Conservation (phyloP, 2,329 filamentous ascomycete genomes). For the Colletotrichum cereale region DNA sequence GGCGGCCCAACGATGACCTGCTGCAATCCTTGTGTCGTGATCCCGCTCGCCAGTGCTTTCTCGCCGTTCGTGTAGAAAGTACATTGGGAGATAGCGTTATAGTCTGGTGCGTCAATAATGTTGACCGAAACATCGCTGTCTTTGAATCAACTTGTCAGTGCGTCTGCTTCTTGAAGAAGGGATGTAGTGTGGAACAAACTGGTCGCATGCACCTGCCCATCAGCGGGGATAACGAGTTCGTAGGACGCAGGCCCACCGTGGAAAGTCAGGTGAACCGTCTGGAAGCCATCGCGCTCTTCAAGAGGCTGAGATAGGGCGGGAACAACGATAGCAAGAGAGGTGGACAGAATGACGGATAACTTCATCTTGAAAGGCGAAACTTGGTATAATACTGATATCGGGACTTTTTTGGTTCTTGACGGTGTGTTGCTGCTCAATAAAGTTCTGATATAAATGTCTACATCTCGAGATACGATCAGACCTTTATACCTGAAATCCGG, state of each 20-base stretch:
- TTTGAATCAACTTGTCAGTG: constrained; percentile 38
- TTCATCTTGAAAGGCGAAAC: constrained; percentile 41
- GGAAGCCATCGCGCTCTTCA: constrained; percentile 48
- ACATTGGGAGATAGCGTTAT: constrained; percentile 57
- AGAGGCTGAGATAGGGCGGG: constrained; percentile 28
- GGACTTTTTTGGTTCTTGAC: no score
- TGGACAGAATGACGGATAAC: constrained; percentile 28
- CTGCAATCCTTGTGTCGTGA: constrained; percentile 49
- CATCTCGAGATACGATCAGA: not conserved
- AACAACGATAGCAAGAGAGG: constrained; percentile 26
- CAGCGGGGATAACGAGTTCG: constrained; percentile 55
- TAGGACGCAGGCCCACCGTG: constrained; percentile 57
- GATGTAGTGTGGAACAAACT: constrained; percentile 46
- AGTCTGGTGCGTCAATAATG: constrained; percentile 58
- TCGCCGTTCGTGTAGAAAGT: constrained; percentile 55
- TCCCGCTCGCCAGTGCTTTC: constrained; percentile 49
- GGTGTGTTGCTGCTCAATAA: no score
- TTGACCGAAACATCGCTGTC: constrained; percentile 55
- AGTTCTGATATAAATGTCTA: not conserved
- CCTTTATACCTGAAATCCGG: not conserved
- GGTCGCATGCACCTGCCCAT: constrained; percentile 54
- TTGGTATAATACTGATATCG: not conserved
- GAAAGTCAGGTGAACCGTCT: constrained; percentile 59
- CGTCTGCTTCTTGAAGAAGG: accelerated
- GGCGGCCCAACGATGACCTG: constrained; percentile 60